A percentile compares a stretch with the other conserved stretches of the same genome.
These are phyloP conservation scores for Aureobasidium sp. DNA, from an alignment of 2,329 filamentous ascomycete species.

Conservation along the genomic window DNA sequence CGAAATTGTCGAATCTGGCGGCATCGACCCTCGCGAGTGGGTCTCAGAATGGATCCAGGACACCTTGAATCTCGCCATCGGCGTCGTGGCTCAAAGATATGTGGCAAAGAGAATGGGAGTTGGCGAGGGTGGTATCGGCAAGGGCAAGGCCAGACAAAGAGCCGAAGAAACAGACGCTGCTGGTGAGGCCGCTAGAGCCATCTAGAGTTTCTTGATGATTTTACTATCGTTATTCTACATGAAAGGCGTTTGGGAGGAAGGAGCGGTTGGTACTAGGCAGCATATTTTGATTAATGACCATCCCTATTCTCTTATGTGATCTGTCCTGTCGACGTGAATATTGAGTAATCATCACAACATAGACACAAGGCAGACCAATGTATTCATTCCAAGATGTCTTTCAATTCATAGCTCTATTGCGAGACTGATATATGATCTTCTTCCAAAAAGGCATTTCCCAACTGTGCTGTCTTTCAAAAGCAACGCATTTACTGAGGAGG, in stretches of 20 bases:
- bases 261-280: not conserved
- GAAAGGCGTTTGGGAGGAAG: not conserved
- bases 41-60: constrained; percentile 97
- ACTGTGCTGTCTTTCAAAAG: not conserved
- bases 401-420: not conserved
- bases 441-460: not conserved
- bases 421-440: not conserved
- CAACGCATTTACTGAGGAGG: constrained; percentile 20
- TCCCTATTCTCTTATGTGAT: not conserved
- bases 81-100: constrained; percentile 87
- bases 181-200: constrained; percentile 52
- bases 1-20: constrained; percentile 66
- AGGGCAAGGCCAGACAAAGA: constrained; percentile 48
- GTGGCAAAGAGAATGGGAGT: constrained; percentile 95
- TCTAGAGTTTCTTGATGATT: constrained; percentile 14
- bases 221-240: not conserved
- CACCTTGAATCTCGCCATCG: constrained; percentile 64
- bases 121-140: constrained; percentile 63
- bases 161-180: constrained; percentile 47
- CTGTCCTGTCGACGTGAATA: too few relatives aligned
- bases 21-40: constrained; percentile 92
- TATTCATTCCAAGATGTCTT: not conserved
- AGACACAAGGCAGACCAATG: too few relatives aligned
- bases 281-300: not conserved
- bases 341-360: too few relatives aligned